Evolutionary conservation across 192 early-diverging fungal genomes (phyloP).

Genomic region (Podila horticola): DNA sequence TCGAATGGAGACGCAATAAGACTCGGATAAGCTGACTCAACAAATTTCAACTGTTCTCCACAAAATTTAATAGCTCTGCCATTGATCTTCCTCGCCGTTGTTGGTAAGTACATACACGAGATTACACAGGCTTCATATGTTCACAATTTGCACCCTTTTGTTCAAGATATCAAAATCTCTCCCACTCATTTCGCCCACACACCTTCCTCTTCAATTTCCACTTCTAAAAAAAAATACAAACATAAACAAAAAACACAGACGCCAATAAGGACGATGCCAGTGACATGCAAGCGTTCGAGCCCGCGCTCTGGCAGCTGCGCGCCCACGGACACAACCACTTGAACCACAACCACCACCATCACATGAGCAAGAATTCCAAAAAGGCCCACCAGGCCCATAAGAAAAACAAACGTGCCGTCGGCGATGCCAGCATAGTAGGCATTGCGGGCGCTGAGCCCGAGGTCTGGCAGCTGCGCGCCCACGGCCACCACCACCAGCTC

Average conservation of each 20-base stretch:
- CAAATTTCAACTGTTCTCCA: not conserved
- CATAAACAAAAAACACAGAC: not conserved
- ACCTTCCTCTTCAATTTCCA: not conserved
- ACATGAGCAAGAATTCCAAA: not conserved
- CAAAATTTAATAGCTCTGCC: conserved; percentile 22
- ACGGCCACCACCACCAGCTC: conserved; percentile 24
- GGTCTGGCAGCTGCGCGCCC: conserved; percentile 37
- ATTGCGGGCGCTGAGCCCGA: conserved; percentile 21
- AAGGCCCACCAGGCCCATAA: conserved; percentile 1
- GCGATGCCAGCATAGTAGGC: not conserved
- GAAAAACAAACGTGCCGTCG: not conserved
- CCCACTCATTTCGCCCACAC: not conserved
- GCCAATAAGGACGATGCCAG: conserved; percentile 12
- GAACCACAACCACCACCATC: not conserved
- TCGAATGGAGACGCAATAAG: not conserved
- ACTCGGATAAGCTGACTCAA: not conserved
- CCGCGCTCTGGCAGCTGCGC: conserved; percentile 22
- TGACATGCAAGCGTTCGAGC: not conserved
- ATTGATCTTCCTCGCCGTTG: conserved; percentile 19
- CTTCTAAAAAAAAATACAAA: not conserved
- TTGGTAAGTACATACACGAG: conserved; percentile 9
- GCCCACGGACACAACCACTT: conserved; percentile 35
- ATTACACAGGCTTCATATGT: not conserved
- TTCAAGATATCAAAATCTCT: not conserved
- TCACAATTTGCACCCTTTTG: not conserved